phyloP scores from a whole-genome alignment of 2,329 filamentous ascomycete genomes.

The Colletotrichum truncatum region DNA sequence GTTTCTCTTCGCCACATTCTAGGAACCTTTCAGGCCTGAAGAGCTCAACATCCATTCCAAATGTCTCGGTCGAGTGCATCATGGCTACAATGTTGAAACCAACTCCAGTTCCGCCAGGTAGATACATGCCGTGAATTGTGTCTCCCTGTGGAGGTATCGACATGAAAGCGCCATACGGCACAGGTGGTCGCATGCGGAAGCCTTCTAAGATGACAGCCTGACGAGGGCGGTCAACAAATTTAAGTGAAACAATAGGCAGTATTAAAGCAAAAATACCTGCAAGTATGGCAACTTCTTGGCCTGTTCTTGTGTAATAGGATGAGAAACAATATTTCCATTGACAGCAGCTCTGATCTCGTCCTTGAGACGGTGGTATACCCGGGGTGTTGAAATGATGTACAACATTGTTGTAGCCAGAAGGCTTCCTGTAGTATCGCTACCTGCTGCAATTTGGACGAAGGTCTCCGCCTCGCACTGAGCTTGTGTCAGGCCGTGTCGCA shows the following conservation, averaged over 20 bases:
- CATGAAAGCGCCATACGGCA: background rate
- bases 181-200: slow-evolving; percentile 6
- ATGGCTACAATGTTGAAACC: slow-evolving; percentile 43
- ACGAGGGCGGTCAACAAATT: background rate
- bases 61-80: slow-evolving; percentile 51
- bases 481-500: slow-evolving; percentile 40
- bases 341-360: slow-evolving; percentile 53
- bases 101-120: slow-evolving; percentile 52
- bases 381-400: slow-evolving; percentile 59
- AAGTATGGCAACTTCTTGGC: background rate
- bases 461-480: slow-evolving; percentile 40
- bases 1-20: slow-evolving; percentile 40
- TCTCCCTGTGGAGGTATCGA: slow-evolving; percentile 5
- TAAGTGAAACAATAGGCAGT: background rate
- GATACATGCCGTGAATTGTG: slow-evolving; percentile 39
- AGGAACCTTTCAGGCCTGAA: slow-evolving; percentile 62
- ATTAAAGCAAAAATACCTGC: too few relatives aligned
- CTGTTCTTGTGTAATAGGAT: background rate
- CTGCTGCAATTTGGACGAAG: slow-evolving; percentile 50
- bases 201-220: slow-evolving; percentile 18
- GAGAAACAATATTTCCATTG: slow-evolving; percentile 35
- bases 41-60: slow-evolving; percentile 50
- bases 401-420: slow-evolving; percentile 62
- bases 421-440: slow-evolving; percentile 66
- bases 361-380: slow-evolving; percentile 54